Evolutionary conservation across 106 monocot species (phyloP).

Genomic region (Phalaenopsis aphrodite): DNA sequence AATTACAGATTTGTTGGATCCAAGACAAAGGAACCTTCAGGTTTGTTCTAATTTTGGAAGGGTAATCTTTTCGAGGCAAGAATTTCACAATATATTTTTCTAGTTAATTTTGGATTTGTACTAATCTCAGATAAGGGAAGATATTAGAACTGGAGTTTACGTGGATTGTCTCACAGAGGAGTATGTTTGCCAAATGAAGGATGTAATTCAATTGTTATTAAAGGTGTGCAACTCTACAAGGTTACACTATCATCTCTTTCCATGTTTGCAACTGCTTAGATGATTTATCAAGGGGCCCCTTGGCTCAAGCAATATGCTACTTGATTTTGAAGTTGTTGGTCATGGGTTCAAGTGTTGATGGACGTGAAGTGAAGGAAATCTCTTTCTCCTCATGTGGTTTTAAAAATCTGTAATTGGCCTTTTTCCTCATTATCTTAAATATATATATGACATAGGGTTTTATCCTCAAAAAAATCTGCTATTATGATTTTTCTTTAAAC

Average conservation of each 20-base stretch:
- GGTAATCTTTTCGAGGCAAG: neutral
- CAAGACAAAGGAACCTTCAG: conserved; percentile 81
- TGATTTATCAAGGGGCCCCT: neutral
- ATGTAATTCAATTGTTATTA: conserved; percentile 62
- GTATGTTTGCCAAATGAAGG: conserved; percentile 59
- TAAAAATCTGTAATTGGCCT: too few relatives aligned
- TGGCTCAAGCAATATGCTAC: too few relatives aligned
- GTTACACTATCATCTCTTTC: neutral
- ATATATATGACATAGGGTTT: too few relatives aligned
- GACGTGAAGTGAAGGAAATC: too few relatives aligned
- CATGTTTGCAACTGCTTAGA: neutral
- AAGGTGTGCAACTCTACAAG: conserved; percentile 49
- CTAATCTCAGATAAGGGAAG: conserved; percentile 79
- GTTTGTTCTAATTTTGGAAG: conserved; percentile 21
- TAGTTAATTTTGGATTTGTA: conserved; percentile 1
- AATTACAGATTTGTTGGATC: conserved; percentile 91
- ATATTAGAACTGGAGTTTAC: conserved; percentile 84
- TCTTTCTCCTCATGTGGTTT: too few relatives aligned
- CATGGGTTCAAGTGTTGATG: too few relatives aligned
- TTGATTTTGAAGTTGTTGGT: too few relatives aligned
- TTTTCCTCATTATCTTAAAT: too few relatives aligned
- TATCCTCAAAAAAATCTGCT: neutral
- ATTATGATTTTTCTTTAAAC: neutral
- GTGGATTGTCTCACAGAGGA: conserved; percentile 87
- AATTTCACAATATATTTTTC: neutral